A percentile compares a stretch with the other conserved stretches of the same genome.
phyloP scores from a whole-genome alignment of 2,329 filamentous ascomycete species.

The Botrytis byssoidea region DNA sequence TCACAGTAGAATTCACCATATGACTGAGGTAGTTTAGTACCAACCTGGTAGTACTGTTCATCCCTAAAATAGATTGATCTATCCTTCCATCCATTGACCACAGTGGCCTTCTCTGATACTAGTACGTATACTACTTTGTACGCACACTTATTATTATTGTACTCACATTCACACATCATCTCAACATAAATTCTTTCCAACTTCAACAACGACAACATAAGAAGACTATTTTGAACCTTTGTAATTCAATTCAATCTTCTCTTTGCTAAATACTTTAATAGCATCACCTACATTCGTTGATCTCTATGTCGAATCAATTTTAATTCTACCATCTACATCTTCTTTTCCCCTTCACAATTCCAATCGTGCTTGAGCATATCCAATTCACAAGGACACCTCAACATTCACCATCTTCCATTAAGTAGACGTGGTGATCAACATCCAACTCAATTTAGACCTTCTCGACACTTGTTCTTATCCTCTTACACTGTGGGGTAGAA shows the following conservation, averaged over 20 bases:
- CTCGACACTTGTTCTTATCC: constrained; percentile 2
- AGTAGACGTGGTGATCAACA: not conserved
- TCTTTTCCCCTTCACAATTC: not conserved
- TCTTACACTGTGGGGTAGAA: constrained; percentile 26
- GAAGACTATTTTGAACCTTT: not conserved
- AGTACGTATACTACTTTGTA: too few relatives aligned
- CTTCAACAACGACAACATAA: not conserved
- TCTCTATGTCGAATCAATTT: constrained; percentile 3
- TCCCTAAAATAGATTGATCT: not conserved
- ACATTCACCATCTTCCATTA: not conserved
- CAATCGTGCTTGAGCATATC: not conserved
- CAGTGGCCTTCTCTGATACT: not conserved
- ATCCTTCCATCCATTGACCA: not conserved
- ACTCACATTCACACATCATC: not conserved
- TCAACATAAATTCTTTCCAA: not conserved
- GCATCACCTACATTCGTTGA: constrained; percentile 9
- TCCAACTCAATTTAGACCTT: not conserved
- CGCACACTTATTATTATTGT: too few relatives aligned
- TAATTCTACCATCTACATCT: constrained; percentile 1
- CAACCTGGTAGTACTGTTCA: too few relatives aligned
- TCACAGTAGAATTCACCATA: too few relatives aligned
- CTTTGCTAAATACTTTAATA: constrained; percentile 7
- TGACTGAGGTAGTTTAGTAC: too few relatives aligned
- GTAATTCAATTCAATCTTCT: not conserved
- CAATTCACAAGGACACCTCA: constrained; percentile 7